phyloP scores from a whole-genome alignment of 2,329 filamentous ascomycete genomes.

The Akanthomyces uredinophilus region DNA sequence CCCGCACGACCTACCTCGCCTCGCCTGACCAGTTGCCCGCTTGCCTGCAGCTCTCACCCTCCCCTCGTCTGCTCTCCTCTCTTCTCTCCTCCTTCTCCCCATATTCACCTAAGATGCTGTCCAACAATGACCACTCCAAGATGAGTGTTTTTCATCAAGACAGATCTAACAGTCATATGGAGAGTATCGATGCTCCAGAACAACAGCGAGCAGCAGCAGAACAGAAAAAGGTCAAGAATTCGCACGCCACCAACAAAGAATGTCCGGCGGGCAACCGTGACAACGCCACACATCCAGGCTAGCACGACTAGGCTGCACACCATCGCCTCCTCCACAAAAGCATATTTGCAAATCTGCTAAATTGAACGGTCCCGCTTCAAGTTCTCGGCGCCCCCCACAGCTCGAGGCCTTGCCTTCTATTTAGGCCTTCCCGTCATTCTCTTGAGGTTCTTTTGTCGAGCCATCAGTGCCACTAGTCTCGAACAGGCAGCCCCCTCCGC shows the following conservation, averaged over 20 bases:
- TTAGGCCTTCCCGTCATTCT: neutral
- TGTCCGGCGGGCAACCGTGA: neutral
- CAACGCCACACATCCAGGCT: neutral
- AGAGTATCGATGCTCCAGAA: neutral
- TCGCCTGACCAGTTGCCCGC: neutral
- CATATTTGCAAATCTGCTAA: constrained; percentile 8
- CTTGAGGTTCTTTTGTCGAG: constrained; percentile 19
- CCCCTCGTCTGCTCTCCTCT: neutral
- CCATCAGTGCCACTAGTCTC: constrained; percentile 16
- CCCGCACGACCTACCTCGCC: constrained; percentile 1
- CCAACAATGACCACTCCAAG: neutral
- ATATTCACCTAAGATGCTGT: neutral
- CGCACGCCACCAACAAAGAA: neutral
- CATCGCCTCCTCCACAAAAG: constrained; percentile 7
- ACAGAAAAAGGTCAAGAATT: neutral
- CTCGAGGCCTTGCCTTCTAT: neutral
- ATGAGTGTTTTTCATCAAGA: neutral
- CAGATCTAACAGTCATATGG: too few relatives aligned
- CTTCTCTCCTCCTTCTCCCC: neutral
- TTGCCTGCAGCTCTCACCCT: neutral
- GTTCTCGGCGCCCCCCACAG: constrained; percentile 8
- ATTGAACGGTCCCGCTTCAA: neutral
- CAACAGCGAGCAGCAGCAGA: neutral
- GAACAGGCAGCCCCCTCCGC: constrained; percentile 21
- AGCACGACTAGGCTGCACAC: neutral